Percentiles rank a stretch among this genome's conserved stretches.
Conservation (phyloP, 352 stramenopile genomes). For the Peronospora farinosa region DNA sequence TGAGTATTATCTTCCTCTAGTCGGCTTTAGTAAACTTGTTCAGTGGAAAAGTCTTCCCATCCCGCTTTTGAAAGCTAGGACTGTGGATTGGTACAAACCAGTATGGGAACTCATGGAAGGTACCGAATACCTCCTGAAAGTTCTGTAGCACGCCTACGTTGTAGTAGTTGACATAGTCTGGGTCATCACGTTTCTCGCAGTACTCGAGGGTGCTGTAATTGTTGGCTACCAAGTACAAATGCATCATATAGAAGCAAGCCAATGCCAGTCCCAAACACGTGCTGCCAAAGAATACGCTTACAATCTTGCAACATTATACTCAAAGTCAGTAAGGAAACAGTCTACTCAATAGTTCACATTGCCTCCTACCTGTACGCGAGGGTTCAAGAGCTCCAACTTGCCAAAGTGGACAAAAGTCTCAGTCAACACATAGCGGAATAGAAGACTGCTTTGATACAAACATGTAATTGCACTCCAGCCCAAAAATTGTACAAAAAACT, state of each 20-base stretch:
- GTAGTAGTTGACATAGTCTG: conserved; percentile 78
- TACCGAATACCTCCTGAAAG: conserved; percentile 72
- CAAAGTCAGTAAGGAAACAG: neutral
- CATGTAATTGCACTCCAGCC: conserved; percentile 64
- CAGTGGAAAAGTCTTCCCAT: conserved; percentile 45
- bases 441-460: conserved; percentile 56
- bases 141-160: conserved; percentile 68
- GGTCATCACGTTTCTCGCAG: conserved; percentile 75
- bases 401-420: conserved; percentile 53
- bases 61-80: conserved; percentile 39
- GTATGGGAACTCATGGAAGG: conserved; percentile 46
- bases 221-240: conserved; percentile 57
- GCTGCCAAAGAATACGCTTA: conserved; percentile 65
- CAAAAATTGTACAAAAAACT: conserved; percentile 84
- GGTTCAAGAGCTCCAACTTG: conserved; percentile 45
- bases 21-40: conserved; percentile 55
- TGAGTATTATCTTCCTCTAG: conserved; percentile 26
- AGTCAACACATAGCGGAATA: conserved; percentile 58
- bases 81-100: conserved; percentile 70
- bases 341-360: neutral
- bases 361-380: conserved; percentile 48
- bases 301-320: conserved; percentile 27
- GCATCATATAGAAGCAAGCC: conserved; percentile 68
- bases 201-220: conserved; percentile 87
- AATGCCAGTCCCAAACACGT: conserved; percentile 61